phyloP scores from a whole-genome alignment of 345 rosid genomes.

The Salix brachista region DNA sequence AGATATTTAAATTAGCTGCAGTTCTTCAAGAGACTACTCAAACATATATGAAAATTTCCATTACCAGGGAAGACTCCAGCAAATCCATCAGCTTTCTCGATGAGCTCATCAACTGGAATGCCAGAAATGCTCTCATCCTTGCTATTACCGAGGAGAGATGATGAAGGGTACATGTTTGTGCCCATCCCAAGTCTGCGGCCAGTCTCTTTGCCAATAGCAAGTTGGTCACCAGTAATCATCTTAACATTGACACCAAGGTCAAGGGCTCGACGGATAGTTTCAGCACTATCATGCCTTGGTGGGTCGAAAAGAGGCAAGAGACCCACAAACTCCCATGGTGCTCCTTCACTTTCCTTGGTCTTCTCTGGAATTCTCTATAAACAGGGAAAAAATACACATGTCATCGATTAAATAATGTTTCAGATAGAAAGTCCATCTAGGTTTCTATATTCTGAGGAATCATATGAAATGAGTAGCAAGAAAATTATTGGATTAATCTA shows the following conservation, averaged over 20 bases:
- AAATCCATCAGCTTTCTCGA: conserved; percentile 91
- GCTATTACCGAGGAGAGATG: conserved; percentile 69
- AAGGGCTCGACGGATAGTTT: conserved; percentile 84
- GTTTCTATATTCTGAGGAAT: background rate
- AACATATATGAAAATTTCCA: background rate
- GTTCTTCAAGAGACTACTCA: background rate
- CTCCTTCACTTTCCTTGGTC: conserved; percentile 67
- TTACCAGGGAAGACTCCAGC: conserved; percentile 96
- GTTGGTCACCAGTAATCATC: conserved; percentile 90
- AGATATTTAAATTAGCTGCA: background rate
- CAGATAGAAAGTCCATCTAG: background rate
- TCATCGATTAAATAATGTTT: background rate
- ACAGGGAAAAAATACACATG: background rate
- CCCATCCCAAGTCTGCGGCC: conserved; percentile 97
- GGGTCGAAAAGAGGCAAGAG: conserved; percentile 92
- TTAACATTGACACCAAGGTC: conserved; percentile 92
- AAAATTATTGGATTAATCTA: conserved; percentile 17
- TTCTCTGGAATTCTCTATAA: conserved; percentile 61
- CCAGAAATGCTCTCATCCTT: conserved; percentile 58
- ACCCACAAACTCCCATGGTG: conserved; percentile 86
- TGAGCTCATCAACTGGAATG: conserved; percentile 76
- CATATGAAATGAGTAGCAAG: background rate
- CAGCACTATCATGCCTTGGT: conserved; percentile 98
- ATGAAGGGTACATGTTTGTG: conserved; percentile 91
- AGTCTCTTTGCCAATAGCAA: conserved; percentile 90